Evolutionary conservation across 2,329 filamentous ascomycete genomes (phyloP).

Genomic region (Fusarium sp.): DNA sequence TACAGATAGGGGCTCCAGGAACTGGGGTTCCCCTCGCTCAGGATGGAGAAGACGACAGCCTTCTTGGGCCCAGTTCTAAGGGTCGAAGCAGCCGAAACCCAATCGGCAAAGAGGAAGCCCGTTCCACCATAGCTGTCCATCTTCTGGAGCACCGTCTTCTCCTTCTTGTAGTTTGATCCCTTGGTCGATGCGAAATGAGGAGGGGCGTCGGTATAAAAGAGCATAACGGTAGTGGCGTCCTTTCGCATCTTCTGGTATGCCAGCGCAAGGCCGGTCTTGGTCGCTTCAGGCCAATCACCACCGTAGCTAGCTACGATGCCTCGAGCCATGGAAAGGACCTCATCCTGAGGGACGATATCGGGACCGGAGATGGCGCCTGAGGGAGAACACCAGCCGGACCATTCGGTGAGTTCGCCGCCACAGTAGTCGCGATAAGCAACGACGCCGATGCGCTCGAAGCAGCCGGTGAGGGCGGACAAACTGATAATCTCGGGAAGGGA

Average conservation of each 20-base stretch:
- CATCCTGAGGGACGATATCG: constrained; percentile 43
- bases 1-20: constrained; percentile 51
- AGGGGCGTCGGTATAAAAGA: constrained; percentile 58
- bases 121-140: constrained; percentile 43
- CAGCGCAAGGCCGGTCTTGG: constrained; percentile 57
- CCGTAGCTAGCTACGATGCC: constrained; percentile 48
- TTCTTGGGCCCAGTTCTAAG: constrained; percentile 48
- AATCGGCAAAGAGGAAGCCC: constrained; percentile 54
- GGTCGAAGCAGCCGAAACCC: constrained; percentile 50
- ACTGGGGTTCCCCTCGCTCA: constrained; percentile 39
- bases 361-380: constrained; percentile 21
- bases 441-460: constrained; percentile 59
- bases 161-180: constrained; percentile 44
- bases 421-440: constrained; percentile 61
- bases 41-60: constrained; percentile 55
- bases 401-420: constrained; percentile 50
- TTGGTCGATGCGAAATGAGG: constrained; percentile 51
- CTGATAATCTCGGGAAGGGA: constrained; percentile 61
- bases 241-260: constrained; percentile 57
- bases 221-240: constrained; percentile 57
- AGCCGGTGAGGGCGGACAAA: constrained; percentile 57
- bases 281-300: constrained; percentile 57
- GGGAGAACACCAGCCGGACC: constrained; percentile 57
- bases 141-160: constrained; percentile 37
- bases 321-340: constrained; percentile 49